A percentile compares a stretch with the other conserved stretches of the same genome.
Conservation (phyloP, 768 basidiomycete species). For the Hygrophorus russula region DNA sequence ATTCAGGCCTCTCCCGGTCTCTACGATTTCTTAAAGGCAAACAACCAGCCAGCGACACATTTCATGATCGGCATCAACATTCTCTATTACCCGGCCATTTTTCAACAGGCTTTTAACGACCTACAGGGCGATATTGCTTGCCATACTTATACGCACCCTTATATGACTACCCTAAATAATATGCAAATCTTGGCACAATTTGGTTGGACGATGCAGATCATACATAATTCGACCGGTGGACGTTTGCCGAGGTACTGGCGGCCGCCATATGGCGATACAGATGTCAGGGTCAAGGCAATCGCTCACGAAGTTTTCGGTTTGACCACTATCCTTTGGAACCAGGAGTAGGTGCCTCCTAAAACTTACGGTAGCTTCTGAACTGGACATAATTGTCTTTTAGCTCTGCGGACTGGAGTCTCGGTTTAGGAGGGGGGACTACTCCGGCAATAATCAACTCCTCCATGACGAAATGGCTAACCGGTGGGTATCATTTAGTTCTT, state of each 20-base stretch:
- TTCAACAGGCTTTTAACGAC: constrained; percentile 38
- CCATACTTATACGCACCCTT: constrained; percentile 66
- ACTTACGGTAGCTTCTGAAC: neutral
- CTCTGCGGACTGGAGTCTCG: constrained; percentile 68
- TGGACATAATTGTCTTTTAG: constrained; percentile 21
- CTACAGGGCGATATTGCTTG: constrained; percentile 34
- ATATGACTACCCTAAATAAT: constrained; percentile 73
- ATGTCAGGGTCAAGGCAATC: constrained; percentile 76
- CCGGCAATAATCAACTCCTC: constrained; percentile 33
- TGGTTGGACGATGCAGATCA: constrained; percentile 31
- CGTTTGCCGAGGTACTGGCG: constrained; percentile 65
- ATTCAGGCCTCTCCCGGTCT: constrained; percentile 32
- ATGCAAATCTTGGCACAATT: constrained; percentile 57
- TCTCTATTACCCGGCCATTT: constrained; percentile 40
- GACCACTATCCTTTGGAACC: constrained; percentile 82
- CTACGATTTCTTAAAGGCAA: constrained; percentile 52
- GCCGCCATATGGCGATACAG: constrained; percentile 81
- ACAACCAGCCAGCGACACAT: constrained; percentile 69
- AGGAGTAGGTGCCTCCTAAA: constrained; percentile 49
- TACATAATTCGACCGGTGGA: constrained; percentile 74
- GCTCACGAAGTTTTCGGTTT: constrained; percentile 77
- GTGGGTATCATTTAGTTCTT: constrained; percentile 17
- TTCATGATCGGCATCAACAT: constrained; percentile 87
- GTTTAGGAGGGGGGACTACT: constrained; percentile 11
- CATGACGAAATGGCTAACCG: constrained; percentile 48